phyloP scores from a whole-genome alignment of 192 early-diverging fungal species.

The Coemansia sp. region DNA sequence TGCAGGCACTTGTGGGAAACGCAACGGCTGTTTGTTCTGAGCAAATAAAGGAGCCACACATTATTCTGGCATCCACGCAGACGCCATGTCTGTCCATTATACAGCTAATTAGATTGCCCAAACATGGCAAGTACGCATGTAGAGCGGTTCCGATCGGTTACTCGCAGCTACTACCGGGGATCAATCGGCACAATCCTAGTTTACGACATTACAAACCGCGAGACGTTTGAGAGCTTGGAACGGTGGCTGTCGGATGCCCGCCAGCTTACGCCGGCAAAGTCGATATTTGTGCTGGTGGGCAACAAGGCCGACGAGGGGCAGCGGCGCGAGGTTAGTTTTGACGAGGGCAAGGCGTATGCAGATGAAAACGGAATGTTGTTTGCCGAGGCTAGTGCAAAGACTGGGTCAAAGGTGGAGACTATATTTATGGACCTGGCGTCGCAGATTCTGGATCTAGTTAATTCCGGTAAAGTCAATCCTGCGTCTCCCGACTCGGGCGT shows the following conservation, averaged over 20 bases:
- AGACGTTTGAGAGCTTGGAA: slow-evolving; percentile 63
- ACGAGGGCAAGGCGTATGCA: slow-evolving; percentile 61
- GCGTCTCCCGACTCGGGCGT: slow-evolving; percentile 47
- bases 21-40: neutral
- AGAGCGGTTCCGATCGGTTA: slow-evolving; percentile 66
- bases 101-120: neutral
- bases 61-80: slow-evolving; percentile 1
- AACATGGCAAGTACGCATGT: slow-evolving; percentile 2
- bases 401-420: slow-evolving; percentile 59
- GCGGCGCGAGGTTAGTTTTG: slow-evolving; percentile 48
- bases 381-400: slow-evolving; percentile 64
- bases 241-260: slow-evolving; percentile 70
- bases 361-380: slow-evolving; percentile 58
- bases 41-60: neutral
- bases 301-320: slow-evolving; percentile 60
- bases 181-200: slow-evolving; percentile 75
- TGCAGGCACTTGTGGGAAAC: neutral
- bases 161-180: slow-evolving; percentile 78
- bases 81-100: neutral
- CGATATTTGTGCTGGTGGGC: slow-evolving; percentile 70
- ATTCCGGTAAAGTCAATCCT: slow-evolving; percentile 31
- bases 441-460: slow-evolving; percentile 26
- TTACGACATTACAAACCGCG: slow-evolving; percentile 74
- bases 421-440: slow-evolving; percentile 40
- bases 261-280: slow-evolving; percentile 64